These are phyloP conservation scores for Metschnikowia chrysomelidarum DNA, from an alignment of 805 yeast species.

Conservation along the genomic window DNA sequence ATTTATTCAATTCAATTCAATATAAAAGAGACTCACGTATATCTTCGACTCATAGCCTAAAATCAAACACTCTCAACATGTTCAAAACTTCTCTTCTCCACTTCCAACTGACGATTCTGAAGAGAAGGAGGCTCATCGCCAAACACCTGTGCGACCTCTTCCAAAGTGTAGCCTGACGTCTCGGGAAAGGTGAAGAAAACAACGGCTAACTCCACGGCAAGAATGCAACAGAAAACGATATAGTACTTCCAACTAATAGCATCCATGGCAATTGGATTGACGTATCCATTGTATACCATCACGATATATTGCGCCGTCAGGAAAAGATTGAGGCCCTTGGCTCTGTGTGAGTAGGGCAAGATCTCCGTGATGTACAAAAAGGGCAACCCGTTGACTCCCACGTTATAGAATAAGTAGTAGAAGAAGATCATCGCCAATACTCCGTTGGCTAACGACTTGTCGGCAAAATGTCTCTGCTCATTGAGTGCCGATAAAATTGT, in stretches of 20 bases:
- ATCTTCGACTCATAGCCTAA: too few relatives aligned
- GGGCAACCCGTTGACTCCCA: slow-evolving; percentile 46
- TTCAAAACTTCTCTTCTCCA: slow-evolving; percentile 7
- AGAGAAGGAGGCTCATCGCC: slow-evolving; percentile 29
- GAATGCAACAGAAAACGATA: slow-evolving; percentile 36
- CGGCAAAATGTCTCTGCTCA: slow-evolving; percentile 39
- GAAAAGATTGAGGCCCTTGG: slow-evolving; percentile 39
- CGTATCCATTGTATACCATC: slow-evolving; percentile 24
- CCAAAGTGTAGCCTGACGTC: slow-evolving; percentile 43
- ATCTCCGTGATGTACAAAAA: slow-evolving; percentile 45
- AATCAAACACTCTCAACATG: slow-evolving; percentile 15
- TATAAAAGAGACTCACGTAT: too few relatives aligned
- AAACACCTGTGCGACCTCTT: slow-evolving; percentile 42
- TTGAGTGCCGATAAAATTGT: slow-evolving; percentile 46
- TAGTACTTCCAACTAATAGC: slow-evolving; percentile 44
- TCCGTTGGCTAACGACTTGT: slow-evolving; percentile 43
- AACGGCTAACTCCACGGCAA: slow-evolving; percentile 28
- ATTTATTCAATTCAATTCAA: too few relatives aligned
- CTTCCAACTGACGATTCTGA: slow-evolving; percentile 8
- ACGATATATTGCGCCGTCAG: slow-evolving; percentile 21
- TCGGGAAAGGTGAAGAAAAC: slow-evolving; percentile 39
- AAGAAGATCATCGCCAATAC: slow-evolving; percentile 52
- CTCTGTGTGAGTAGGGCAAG: slow-evolving; percentile 38
- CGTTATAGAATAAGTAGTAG: slow-evolving; percentile 41
- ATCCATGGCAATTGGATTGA: slow-evolving; percentile 37